Base-by-base conservation (phyloP, 768 basidiomycete species). In the Hortiboletus flavorubellus region DNA sequence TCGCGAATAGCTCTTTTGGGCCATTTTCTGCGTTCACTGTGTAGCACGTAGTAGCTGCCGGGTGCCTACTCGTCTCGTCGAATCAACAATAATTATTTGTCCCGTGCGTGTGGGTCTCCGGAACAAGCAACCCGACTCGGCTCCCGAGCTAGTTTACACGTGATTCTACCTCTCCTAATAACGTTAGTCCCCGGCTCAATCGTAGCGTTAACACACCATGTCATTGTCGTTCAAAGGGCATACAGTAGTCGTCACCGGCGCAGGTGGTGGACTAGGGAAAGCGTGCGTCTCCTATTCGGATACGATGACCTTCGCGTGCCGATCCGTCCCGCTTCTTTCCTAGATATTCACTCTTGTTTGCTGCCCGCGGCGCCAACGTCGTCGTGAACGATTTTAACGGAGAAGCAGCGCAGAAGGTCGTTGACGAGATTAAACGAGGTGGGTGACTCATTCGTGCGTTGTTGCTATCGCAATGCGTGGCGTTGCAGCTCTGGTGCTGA, bases 331-430 rank as follows among this genome's bases (percentile, higher is more conserved):
- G 51, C 38, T 54, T 47, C 40, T 35, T 54, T 49, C 42, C 1
- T 67, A 93, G 95, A 8, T 96, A 98, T 74, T 90, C 94, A 1
- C 76, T 91, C 47, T 78, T 95, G 59, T 98, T 93, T 70, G 95
- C 93, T n/a, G 83, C 90, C 10, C 80, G 93, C 49, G 96, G 95
- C 7, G 95, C 96, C 9, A 92, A 91, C 60, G 84, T 98, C 50
- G 91, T 98, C 55, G 91, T 98, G 41, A 98, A 98, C 66, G 97
- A 98, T 69, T 88, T 98, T 67, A 93, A 89, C 63, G 80, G 78
- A 35, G 84, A 84, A 50, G 89, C 92, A 29, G 95, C 95, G 4
- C 89, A 96, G 72, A 89, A 87, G 63, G 92, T 98, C 23, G 95
- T 95, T 8, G 87, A 91, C 59, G 86, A 95, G 73, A 95, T 98